Conservation (phyloP, 352 stramenopile species). For the Globisporangium cylindrosporum region DNA sequence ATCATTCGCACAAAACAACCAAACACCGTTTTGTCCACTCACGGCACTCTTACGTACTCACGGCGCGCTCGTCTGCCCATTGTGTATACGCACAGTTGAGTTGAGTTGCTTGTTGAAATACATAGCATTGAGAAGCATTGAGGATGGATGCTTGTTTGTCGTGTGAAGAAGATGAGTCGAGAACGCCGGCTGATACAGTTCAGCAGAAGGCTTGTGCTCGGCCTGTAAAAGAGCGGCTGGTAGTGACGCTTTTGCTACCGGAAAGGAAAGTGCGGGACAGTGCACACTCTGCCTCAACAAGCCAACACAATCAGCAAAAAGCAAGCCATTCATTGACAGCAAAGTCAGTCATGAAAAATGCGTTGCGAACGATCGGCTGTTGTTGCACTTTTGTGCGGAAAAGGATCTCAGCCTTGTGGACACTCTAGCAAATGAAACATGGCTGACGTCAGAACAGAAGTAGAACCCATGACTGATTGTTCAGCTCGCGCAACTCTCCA, state of each 20-base stretch:
- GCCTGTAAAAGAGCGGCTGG: background rate
- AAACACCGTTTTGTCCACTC: background rate
- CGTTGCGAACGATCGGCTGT: background rate
- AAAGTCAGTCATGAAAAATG: constrained; percentile 3
- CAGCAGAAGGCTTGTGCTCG: background rate
- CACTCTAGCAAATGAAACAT: background rate
- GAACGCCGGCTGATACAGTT: background rate
- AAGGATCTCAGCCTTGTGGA: background rate
- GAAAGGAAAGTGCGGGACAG: background rate
- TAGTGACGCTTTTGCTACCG: background rate
- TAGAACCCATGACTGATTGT: background rate
- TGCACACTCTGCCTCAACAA: background rate
- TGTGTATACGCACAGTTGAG: background rate
- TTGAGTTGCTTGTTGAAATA: background rate
- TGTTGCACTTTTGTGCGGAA: background rate
- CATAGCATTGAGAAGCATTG: background rate
- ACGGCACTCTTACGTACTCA: background rate
- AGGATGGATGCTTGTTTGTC: background rate
- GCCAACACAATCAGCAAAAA: background rate
- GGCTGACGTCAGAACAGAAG: constrained; percentile 3
- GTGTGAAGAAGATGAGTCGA: background rate
- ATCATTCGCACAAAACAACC: background rate
- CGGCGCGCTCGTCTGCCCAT: background rate
- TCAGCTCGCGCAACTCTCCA: background rate
- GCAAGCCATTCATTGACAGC: background rate